These are phyloP conservation scores for Bruguiera hainesii DNA, from an alignment of 441 rosid species.

Conservation along the genomic window DNA sequence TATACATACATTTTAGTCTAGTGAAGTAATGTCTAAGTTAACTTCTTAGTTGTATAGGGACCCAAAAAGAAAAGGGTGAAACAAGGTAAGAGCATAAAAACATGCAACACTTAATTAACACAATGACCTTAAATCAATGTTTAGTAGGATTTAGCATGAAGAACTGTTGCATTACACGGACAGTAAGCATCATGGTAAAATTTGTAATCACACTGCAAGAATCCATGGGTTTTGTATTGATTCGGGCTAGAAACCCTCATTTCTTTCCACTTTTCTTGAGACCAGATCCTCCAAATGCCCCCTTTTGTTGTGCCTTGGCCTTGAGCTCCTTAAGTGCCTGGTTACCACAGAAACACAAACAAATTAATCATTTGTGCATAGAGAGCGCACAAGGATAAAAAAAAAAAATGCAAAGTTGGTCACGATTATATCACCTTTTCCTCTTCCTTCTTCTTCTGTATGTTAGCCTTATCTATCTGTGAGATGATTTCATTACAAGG, in stretches of 20 bases:
- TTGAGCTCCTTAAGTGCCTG: constrained; percentile 88
- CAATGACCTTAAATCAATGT: too few relatives aligned
- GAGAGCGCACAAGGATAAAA: neutral
- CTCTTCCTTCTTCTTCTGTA: constrained; percentile 90
- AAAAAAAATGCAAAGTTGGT: neutral
- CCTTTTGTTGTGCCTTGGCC: constrained; percentile 81
- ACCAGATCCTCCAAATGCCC: constrained; percentile 79
- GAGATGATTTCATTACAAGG: too few relatives aligned
- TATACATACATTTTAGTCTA: too few relatives aligned
- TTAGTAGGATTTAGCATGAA: too few relatives aligned
- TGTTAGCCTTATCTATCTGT: constrained; percentile 60
- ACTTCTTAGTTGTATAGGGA: too few relatives aligned
- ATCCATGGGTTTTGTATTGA: neutral
- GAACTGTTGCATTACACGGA: too few relatives aligned
- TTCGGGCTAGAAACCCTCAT: constrained; percentile 32
- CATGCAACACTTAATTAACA: too few relatives aligned
- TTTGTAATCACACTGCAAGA: constrained; percentile 13
- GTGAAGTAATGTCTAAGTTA: too few relatives aligned
- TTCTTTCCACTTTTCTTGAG: constrained; percentile 99
- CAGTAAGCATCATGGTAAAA: too few relatives aligned
- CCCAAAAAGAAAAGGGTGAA: too few relatives aligned
- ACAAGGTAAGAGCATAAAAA: too few relatives aligned
- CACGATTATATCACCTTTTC: constrained; percentile 50
- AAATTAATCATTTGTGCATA: neutral
- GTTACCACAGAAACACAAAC: constrained; percentile 6